These are phyloP conservation scores for Fomitopsis schrenkii DNA, from an alignment of 1,284 basidiomycete genomes.

Conservation along the genomic window DNA sequence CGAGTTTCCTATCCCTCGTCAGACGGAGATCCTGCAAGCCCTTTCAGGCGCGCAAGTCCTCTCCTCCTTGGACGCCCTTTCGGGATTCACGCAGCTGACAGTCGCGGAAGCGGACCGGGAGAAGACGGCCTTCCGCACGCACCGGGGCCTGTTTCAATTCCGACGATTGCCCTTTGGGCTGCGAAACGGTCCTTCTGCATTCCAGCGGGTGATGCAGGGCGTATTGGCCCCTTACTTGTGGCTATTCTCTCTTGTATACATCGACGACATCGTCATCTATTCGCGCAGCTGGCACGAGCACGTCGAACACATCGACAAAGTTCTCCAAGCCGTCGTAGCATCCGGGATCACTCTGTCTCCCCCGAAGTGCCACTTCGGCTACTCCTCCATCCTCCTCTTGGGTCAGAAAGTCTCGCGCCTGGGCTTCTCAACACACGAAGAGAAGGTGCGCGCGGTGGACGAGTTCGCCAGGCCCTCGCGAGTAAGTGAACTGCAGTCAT, in stretches of 20 bases:
- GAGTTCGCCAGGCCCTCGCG: slow-evolving; percentile 21
- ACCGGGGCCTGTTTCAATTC: no score
- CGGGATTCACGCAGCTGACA: slow-evolving; percentile 36
- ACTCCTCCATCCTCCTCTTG: slow-evolving; percentile 29
- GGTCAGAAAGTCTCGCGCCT: slow-evolving; percentile 26
- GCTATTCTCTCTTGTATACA: slow-evolving; percentile 36
- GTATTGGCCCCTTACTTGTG: no score
- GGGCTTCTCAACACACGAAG: slow-evolving; percentile 26
- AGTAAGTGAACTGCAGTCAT: slow-evolving; percentile 23
- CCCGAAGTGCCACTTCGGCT: slow-evolving; percentile 30
- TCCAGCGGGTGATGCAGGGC: no score
- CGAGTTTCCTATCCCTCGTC: slow-evolving; percentile 37
- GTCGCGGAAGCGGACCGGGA: slow-evolving; percentile 26
- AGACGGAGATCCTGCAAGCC: slow-evolving; percentile 32
- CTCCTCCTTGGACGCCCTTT: slow-evolving; percentile 32
- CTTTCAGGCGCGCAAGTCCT: slow-evolving; percentile 31
- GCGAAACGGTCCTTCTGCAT: no score
- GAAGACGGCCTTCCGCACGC: slow-evolving; percentile 36
- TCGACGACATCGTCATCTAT: slow-evolving; percentile 35
- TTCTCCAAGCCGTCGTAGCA: slow-evolving; percentile 25
- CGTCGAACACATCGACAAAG: slow-evolving; percentile 19
- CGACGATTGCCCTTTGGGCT: no score
- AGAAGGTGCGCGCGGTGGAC: slow-evolving; percentile 25
- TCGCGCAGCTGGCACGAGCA: slow-evolving; percentile 31
- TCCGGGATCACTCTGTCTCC: slow-evolving; percentile 31